phyloP scores from a whole-genome alignment of 2,329 filamentous ascomycete species.

The Hypoxylon sp. region DNA sequence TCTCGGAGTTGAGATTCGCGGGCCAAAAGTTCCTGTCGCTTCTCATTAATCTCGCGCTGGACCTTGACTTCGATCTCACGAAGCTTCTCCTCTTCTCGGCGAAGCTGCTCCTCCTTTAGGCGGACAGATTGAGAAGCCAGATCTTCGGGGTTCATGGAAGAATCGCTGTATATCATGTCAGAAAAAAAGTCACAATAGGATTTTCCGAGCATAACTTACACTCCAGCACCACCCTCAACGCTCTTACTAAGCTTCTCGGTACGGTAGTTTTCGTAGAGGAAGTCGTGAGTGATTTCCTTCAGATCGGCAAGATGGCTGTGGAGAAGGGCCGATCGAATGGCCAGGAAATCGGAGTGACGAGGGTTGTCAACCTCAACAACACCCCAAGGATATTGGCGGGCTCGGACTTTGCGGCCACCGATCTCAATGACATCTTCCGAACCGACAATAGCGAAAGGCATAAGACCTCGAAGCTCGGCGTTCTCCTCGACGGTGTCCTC shows the following conservation, averaged over 20 bases:
- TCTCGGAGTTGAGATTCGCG: conserved; percentile 98
- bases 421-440: conserved; percentile 97
- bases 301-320: conserved; percentile 98
- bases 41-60: conserved; percentile 99
- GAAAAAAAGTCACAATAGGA: conserved; percentile 29
- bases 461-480: conserved; percentile 93
- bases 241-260: conserved; percentile 99
- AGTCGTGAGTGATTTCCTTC: conserved; percentile 99
- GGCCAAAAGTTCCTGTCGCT: conserved; percentile 96
- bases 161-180: conserved; percentile 69
- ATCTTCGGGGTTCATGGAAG: conserved; percentile 97
- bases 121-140: conserved; percentile 96
- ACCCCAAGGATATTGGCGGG: conserved; percentile 98
- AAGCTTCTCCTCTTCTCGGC: conserved; percentile 99
- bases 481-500: conserved; percentile 99
- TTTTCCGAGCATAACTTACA: conserved; percentile 72
- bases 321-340: conserved; percentile 93
- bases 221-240: conserved; percentile 88
- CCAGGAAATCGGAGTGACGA: conserved; percentile 97
- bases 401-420: conserved; percentile 90
- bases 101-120: conserved; percentile 99
- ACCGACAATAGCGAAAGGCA: conserved; percentile 99
- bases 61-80: conserved; percentile 99
- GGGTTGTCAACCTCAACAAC: conserved; percentile 99
- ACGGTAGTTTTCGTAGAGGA: conserved; percentile 99